phyloP scores from a whole-genome alignment of 129 eudicot genomes.

The Arctium lappa region DNA sequence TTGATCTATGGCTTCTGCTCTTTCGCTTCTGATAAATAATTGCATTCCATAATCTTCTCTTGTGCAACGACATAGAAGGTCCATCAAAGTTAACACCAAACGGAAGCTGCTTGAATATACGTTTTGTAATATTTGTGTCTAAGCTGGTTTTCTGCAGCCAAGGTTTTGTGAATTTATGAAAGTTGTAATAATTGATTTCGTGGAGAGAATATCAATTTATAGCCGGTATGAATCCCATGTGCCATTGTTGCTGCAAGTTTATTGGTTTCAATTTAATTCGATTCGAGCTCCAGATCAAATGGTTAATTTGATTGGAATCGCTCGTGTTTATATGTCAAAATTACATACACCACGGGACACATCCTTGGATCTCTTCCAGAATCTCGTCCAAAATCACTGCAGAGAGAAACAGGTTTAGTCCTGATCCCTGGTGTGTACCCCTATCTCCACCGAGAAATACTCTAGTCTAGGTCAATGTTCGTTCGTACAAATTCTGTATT shows the following conservation, averaged over 20 bases:
- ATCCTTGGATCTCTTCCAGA: too few relatives aligned
- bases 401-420: too few relatives aligned
- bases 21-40: slow-evolving; percentile 14
- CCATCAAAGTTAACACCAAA: not conserved
- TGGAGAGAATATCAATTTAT: slow-evolving; percentile 1
- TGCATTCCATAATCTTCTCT: not conserved
- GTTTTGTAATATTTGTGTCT: not conserved
- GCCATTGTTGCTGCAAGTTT: not conserved
- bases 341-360: not conserved
- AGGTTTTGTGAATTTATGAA: slow-evolving; percentile 20
- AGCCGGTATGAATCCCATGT: not conserved
- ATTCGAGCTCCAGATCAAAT: not conserved
- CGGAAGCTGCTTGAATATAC: not conserved
- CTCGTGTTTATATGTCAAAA: not conserved
- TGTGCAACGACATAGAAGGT: not conserved
- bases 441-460: too few relatives aligned
- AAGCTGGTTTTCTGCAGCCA: slow-evolving; percentile 1
- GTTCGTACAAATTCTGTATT: too few relatives aligned
- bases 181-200: slow-evolving; percentile 7
- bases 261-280: not conserved
- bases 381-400: too few relatives aligned
- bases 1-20: slow-evolving; percentile 19
- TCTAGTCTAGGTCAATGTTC: too few relatives aligned
- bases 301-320: not conserved
- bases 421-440: too few relatives aligned